A percentile compares a stretch with the other conserved stretches of the same genome.
Conservation (phyloP, 2,329 filamentous ascomycete species). For the Fusarium multiceps region DNA sequence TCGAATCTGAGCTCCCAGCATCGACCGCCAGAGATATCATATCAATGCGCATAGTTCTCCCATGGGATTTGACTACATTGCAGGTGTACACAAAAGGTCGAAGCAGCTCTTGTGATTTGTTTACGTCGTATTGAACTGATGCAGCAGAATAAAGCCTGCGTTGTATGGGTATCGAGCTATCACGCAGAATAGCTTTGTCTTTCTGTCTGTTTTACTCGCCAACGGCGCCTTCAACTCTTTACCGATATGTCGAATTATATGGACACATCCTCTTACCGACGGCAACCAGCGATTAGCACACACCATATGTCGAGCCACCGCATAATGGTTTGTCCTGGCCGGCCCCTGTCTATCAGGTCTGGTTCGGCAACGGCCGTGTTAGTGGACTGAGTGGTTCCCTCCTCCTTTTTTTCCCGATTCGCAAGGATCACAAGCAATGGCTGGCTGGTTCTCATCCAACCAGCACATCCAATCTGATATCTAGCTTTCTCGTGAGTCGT, state of each 20-base stretch:
- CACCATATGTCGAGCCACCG: constrained; percentile 30
- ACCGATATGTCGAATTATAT: constrained; percentile 12
- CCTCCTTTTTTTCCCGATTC: constrained; percentile 27
- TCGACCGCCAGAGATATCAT: not conserved
- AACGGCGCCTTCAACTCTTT: not conserved
- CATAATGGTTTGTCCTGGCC: constrained; percentile 33
- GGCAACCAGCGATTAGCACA: constrained; percentile 19
- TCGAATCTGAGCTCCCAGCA: not conserved
- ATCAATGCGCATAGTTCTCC: not conserved
- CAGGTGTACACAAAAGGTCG: not conserved
- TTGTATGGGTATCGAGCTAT: not conserved
- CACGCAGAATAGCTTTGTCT: constrained; percentile 4
- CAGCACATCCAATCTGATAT: constrained; percentile 28
- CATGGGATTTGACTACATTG: not conserved
- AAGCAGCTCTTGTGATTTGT: not conserved
- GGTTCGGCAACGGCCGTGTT: constrained; percentile 40
- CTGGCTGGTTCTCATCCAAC: constrained; percentile 21
- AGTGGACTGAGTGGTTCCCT: constrained; percentile 33
- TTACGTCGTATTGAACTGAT: not conserved
- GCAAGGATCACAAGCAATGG: constrained; percentile 18
- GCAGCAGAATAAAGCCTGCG: not conserved
- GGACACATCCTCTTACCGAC: constrained; percentile 23
- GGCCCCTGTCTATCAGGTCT: constrained; percentile 33
- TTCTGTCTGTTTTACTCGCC: constrained; percentile 3
- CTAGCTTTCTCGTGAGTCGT: constrained; percentile 4